Percentiles rank a stretch among this genome's conserved stretches.
phyloP scores from a whole-genome alignment of 768 basidiomycete genomes.

The Calocybe cyanea region DNA sequence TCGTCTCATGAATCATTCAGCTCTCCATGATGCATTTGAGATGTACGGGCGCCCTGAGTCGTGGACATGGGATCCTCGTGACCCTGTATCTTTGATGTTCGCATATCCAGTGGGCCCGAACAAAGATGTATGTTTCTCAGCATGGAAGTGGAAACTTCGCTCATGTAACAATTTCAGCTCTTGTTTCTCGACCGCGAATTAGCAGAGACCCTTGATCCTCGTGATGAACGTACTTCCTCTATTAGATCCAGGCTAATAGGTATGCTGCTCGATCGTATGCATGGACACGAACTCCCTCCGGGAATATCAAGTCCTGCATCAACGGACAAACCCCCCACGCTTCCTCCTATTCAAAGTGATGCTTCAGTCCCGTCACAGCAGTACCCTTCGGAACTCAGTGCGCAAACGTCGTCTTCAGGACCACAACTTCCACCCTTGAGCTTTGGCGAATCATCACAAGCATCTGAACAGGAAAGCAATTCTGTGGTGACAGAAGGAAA shows the following conservation, averaged over 20 bases:
- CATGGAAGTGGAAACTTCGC: constrained; percentile 1
- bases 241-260: constrained; percentile 60
- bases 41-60: constrained; percentile 84
- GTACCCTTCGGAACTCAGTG: constrained; percentile 5
- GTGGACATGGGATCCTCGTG: constrained; percentile 89
- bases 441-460: constrained; percentile 32
- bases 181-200: constrained; percentile 86
- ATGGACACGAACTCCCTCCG: constrained; percentile 25
- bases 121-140: constrained; percentile 62
- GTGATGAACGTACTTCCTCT: constrained; percentile 72
- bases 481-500: constrained; percentile 18
- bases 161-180: constrained; percentile 39
- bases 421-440: constrained; percentile 61
- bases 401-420: constrained; percentile 19
- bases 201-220: constrained; percentile 73
- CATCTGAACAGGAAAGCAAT: constrained; percentile 14
- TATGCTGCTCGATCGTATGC: constrained; percentile 65
- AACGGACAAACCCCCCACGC: constrained; percentile 27
- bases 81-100: constrained; percentile 84
- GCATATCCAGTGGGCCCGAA: constrained; percentile 86
- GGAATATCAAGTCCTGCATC: constrained; percentile 13
- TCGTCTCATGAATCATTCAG: constrained; percentile 35
- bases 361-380: constrained; percentile 7
- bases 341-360: constrained; percentile 31
- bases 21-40: constrained; percentile 80